Evolutionary conservation across 2,329 filamentous ascomycete species (phyloP), one percentile per base, ranked within the genome.

Genomic region (Hymenoscyphus fructigenus): DNA sequence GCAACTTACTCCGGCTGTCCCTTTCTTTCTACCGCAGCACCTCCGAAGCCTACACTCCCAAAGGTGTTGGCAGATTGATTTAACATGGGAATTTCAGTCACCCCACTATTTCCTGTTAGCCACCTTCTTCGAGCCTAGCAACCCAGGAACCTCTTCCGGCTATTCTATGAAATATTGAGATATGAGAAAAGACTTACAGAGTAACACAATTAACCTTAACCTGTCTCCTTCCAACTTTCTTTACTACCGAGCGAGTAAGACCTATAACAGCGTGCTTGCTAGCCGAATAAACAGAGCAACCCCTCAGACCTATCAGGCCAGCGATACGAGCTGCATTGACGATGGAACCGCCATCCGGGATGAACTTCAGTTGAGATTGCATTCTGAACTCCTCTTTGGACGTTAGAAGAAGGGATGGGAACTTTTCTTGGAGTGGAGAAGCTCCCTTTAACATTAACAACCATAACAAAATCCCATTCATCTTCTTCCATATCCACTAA

Each of bases 341-440:
- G 70, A 88, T 86, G 65, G 84, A 85, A 7, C 84, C 84, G 1
- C 82, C 80, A 5, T 79, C 73, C 12, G 66, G 67, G 62, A 84
- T 79, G 26, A 78, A 76, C 15, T 73, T 75, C 12, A 86, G 65
- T 69, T 86, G 72, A n/a, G 81, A 80, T 17, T 82, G 75, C 65
- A 86, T 83, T 80, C 73, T 85, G 82, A 32, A 81, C 73, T 5
- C 84, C 83, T 7, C 72, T 77, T 7, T 79, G 65, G 68, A 9
- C 0, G 9, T 60, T 34, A 60, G 44, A 7, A 23, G 47, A 53
- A n/a, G 2, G 14, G 3, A 20, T 3, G 2, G 1, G n/a, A 15
- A 1, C 1, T 20, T 15, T 10, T 9, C 47, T 12, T 20, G 7
- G 41, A 36, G 7, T 14, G 10, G 17, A 17, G 28, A 10, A 55